Conservation (phyloP, 2,329 filamentous ascomycete genomes). For the Exophiala calicioides region DNA sequence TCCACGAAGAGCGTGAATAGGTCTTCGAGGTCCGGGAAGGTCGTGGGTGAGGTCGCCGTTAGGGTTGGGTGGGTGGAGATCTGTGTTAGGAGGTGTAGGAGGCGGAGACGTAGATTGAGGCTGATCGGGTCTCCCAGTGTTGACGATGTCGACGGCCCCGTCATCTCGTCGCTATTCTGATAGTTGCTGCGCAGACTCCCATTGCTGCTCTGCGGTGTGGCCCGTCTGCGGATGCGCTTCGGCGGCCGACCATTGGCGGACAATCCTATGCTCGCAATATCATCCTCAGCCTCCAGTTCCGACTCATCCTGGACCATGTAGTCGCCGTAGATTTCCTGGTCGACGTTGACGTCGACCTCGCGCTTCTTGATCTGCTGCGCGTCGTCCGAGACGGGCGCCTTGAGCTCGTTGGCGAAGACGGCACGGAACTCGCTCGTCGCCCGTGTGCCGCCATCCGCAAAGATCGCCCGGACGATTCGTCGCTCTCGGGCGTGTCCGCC, state of each 20-base stretch:
- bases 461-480: slow-evolving; percentile 49
- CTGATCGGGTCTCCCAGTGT: slow-evolving; percentile 41
- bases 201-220: slow-evolving; percentile 16
- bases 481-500: slow-evolving; percentile 39
- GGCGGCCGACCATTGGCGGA: slow-evolving; percentile 10
- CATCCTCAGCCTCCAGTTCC: slow-evolving; percentile 36
- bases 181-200: slow-evolving; percentile 19
- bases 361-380: slow-evolving; percentile 42
- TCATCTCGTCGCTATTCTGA: slow-evolving; percentile 17
- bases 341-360: slow-evolving; percentile 46
- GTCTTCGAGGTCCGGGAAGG: slow-evolving; percentile 42
- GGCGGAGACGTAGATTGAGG: slow-evolving; percentile 47
- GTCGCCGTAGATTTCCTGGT: slow-evolving; percentile 49
- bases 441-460: slow-evolving; percentile 45
- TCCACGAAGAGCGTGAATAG: slow-evolving; percentile 49
- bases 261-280: slow-evolving; percentile 7
- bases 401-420: slow-evolving; percentile 49
- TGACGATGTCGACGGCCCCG: slow-evolving; percentile 9
- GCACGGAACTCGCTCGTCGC: slow-evolving; percentile 46
- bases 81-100: slow-evolving; percentile 44
- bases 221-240: slow-evolving; percentile 15
- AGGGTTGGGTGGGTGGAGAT: slow-evolving; percentile 40
- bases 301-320: slow-evolving; percentile 43
- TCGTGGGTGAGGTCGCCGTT: slow-evolving; percentile 22
- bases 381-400: slow-evolving; percentile 34